Evolutionary conservation across 768 basidiomycete species (phyloP).

Genomic region (Russula abietina): DNA sequence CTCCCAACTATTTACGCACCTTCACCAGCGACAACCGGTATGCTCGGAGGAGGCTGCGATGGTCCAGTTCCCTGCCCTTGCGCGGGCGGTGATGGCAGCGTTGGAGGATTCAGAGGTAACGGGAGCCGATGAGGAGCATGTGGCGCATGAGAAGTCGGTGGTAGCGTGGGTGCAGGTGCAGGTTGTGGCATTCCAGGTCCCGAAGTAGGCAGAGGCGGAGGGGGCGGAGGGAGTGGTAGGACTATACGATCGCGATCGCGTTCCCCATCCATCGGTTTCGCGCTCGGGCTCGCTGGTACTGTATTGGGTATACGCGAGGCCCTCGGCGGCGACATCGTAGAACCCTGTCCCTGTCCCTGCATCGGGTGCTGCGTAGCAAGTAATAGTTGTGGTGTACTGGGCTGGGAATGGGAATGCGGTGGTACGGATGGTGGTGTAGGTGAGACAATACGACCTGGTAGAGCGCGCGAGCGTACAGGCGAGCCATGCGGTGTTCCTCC

Average conservation of each 20-base stretch:
- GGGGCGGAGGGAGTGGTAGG: not conserved
- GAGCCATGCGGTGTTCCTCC: conserved; percentile 16
- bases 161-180: not conserved
- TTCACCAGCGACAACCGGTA: conserved; percentile 17
- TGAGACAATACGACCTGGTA: conserved; percentile 15
- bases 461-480: conserved; percentile 8
- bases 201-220: not conserved
- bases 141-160: not conserved
- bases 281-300: conserved; percentile 8
- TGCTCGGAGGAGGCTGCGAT: conserved; percentile 8
- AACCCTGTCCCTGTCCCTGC: conserved; percentile 1
- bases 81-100: not conserved
- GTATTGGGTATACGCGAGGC: conserved; percentile 5
- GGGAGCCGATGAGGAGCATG: conserved; percentile 15
- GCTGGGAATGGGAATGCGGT: not conserved
- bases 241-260: conserved; percentile 19
- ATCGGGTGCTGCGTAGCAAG: not conserved
- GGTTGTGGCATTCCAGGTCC: not conserved
- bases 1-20: not conserved
- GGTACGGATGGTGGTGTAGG: not conserved
- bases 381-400: not conserved
- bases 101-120: not conserved
- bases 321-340: conserved; percentile 17
- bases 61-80: not conserved
- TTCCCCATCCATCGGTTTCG: conserved; percentile 22